phyloP scores from a whole-genome alignment of 2,329 filamentous ascomycete genomes.

The Pochonia chlamydosporia region DNA sequence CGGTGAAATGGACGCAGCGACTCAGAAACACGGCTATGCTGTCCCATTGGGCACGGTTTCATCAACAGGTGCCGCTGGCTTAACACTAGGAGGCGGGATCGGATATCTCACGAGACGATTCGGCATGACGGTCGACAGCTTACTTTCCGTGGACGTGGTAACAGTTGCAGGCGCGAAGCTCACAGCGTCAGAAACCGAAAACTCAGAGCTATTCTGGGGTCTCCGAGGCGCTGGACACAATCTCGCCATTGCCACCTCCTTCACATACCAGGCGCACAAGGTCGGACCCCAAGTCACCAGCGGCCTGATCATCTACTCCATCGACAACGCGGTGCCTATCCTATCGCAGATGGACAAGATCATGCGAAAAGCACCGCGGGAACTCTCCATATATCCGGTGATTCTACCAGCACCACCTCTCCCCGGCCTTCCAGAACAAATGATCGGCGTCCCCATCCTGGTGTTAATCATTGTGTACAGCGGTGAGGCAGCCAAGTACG shows the following conservation, averaged over 20 bases:
- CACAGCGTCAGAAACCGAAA: background rate
- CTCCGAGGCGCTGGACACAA: slow-evolving; percentile 7
- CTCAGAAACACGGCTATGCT: background rate
- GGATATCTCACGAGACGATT: slow-evolving; percentile 2
- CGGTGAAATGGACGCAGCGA: background rate
- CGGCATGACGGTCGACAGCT: slow-evolving; percentile 1
- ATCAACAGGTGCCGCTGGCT: background rate
- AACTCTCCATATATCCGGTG: background rate
- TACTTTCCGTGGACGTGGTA: background rate
- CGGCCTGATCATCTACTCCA: background rate
- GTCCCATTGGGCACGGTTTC: slow-evolving; percentile 1
- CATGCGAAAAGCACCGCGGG: background rate
- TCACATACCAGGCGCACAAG: slow-evolving; percentile 2
- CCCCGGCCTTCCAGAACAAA: background rate
- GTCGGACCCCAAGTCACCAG: background rate
- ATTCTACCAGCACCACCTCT: background rate
- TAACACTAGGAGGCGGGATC: slow-evolving; percentile 2
- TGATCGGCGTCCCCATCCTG: slow-evolving; percentile 1
- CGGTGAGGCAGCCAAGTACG: background rate
- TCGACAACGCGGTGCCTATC: background rate
- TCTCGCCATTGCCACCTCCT: slow-evolving; percentile 4
- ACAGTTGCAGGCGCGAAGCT: background rate
- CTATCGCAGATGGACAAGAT: background rate
- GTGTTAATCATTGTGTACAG: slow-evolving; percentile 1
- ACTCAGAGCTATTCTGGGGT: slow-evolving; percentile 5